Evolutionary conservation across 208 protist genomes (phyloP).

Genomic region (Crithidia expoeki): DNA sequence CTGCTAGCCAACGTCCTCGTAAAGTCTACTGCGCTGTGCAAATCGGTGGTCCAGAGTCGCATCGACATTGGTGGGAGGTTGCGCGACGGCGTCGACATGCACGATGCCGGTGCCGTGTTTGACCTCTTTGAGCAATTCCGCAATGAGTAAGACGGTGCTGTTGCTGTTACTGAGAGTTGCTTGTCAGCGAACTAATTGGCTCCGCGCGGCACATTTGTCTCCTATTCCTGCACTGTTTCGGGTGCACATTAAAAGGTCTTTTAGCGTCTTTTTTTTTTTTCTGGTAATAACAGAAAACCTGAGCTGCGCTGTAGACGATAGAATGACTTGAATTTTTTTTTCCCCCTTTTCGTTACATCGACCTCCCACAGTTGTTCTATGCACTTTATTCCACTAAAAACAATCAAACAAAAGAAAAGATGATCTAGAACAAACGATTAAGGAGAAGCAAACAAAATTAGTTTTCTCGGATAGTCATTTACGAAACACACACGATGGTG

Average conservation of each 20-base stretch:
- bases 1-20: slow-evolving; percentile 55
- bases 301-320: background rate
- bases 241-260: too few species aligned
- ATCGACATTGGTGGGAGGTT: slow-evolving; percentile 57
- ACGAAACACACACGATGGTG: too few species aligned
- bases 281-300: too few species aligned
- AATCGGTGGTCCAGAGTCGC: slow-evolving; percentile 59
- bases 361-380: background rate
- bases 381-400: background rate
- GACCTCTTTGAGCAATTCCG: slow-evolving; percentile 50
- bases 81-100: slow-evolving; percentile 52
- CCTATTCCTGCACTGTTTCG: too few species aligned
- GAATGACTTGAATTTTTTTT: background rate
- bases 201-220: too few species aligned
- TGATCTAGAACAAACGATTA: background rate
- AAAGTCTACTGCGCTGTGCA: slow-evolving; percentile 57
- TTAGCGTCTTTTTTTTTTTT: too few species aligned
- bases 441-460: background rate
- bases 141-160: slow-evolving; percentile 35
- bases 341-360: background rate
- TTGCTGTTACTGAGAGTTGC: too few species aligned
- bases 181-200: too few species aligned
- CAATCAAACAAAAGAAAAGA: background rate
- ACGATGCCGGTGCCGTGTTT: slow-evolving; percentile 51
- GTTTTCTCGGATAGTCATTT: too few species aligned